phyloP scores from a whole-genome alignment of 192 early-diverging fungal genomes.

The Cladochytrium replicatum region DNA sequence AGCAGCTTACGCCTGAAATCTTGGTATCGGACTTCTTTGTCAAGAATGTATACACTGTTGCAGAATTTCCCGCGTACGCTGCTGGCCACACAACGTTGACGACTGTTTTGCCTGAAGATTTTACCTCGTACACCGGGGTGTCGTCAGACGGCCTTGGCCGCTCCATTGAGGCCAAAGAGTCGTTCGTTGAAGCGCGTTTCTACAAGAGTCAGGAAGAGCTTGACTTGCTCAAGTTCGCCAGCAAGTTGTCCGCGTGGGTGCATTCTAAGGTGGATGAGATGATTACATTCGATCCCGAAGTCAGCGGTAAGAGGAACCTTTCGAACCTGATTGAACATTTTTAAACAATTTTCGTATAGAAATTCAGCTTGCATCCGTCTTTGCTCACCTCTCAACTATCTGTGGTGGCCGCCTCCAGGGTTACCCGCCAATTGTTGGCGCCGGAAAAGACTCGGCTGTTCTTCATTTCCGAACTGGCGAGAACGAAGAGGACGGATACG shows the following conservation, averaged over 20 bases:
- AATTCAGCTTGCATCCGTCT: constrained; percentile 63
- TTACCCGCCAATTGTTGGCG: constrained; percentile 77
- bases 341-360: constrained; percentile 59
- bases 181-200: constrained; percentile 65
- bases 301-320: constrained; percentile 33
- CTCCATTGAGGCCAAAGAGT: constrained; percentile 35
- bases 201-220: constrained; percentile 73
- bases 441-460: constrained; percentile 65
- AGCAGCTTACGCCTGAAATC: constrained; percentile 2
- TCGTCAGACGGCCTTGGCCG: too few relatives aligned
- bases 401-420: constrained; percentile 64
- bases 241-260: constrained; percentile 23
- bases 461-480: constrained; percentile 83
- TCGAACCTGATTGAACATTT: too few relatives aligned
- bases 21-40: constrained; percentile 4
- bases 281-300: too few relatives aligned
- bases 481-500: constrained; percentile 18
- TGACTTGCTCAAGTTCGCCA: constrained; percentile 55
- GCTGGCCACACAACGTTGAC: too few relatives aligned
- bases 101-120: too few relatives aligned
- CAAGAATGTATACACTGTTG: constrained; percentile 3
- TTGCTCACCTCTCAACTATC: constrained; percentile 48
- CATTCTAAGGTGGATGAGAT: constrained; percentile 27
- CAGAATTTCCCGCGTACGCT: constrained; percentile 4
- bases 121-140: not conserved